phyloP scores from a whole-genome alignment of 495 filamentous ascomycete species.

The Annulohypoxylon moriforme region DNA sequence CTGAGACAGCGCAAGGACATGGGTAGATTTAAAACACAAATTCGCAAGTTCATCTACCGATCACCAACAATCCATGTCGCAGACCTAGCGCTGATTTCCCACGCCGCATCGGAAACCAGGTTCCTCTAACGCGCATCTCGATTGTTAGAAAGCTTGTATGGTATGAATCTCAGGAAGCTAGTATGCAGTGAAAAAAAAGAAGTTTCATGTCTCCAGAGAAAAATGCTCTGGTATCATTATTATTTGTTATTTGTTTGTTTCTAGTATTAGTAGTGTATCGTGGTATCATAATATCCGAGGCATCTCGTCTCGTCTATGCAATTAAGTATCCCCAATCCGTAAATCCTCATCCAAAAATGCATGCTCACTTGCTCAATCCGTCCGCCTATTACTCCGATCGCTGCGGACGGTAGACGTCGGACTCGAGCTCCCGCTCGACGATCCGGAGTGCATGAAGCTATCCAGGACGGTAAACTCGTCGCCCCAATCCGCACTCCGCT shows the following conservation, averaged over 20 bases:
- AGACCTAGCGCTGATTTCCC: background rate
- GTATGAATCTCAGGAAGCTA: too few species aligned
- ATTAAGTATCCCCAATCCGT: constrained; percentile 1
- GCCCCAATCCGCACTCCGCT: constrained; percentile 24
- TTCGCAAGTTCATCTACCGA: background rate
- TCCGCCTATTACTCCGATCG: constrained; percentile 36
- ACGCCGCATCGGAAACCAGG: background rate
- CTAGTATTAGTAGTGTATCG: constrained; percentile 39
- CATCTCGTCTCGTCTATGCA: constrained; percentile 24
- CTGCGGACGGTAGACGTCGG: constrained; percentile 27
- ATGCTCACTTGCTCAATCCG: constrained; percentile 3
- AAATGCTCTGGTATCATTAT: constrained; percentile 27
- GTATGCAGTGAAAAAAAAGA: too few species aligned
- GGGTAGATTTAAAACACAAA: background rate
- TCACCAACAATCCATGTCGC: background rate
- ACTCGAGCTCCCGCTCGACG: constrained; percentile 36
- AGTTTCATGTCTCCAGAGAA: background rate
- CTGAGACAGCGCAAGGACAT: background rate
- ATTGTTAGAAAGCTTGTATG: background rate
- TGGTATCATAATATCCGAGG: constrained; percentile 40
- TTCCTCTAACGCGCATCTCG: background rate
- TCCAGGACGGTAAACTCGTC: constrained; percentile 40
- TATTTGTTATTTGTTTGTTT: constrained; percentile 28
- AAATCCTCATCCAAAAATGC: background rate
- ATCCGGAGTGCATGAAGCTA: constrained; percentile 39